Base-by-base conservation (phyloP, 495 filamentous ascomycete genomes). In the Chaetomium cochliodes region DNA sequence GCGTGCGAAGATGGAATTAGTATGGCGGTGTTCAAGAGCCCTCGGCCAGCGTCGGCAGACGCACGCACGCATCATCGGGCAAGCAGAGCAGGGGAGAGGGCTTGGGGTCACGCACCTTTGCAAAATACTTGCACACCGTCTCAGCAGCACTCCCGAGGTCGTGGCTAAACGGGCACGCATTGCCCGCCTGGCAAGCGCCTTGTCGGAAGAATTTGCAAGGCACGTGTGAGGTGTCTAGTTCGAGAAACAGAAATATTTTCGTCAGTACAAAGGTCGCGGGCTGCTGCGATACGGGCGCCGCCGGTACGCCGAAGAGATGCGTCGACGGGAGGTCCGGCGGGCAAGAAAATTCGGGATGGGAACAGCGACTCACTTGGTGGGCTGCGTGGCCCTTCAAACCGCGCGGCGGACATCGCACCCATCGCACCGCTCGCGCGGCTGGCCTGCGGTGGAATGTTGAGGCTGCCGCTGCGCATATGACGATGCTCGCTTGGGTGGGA, bases 141-240 rank as follows among this genome's bases (percentile, higher is more conserved):
- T 96, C 92, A 33, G 87, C 83, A 25, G 91, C 82, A 23, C 87
- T 78, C 74, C 93, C 88, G 64, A 90, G 85, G 52, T 92, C 93
- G 79, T 98, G 94, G 65, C 92, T 89, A 79, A 98, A 98, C 46
- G 94, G 94, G 79, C 94, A 98, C 52, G 92, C 91, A 73, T 89
- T 89, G 67, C 94, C 94, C 54, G 94, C 94, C 84, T 97, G 93
- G 78, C 94, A 98, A 71, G 90, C 88, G 72, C 94, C 94, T 78
- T 96, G 90, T 53, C 92, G 87, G 79, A 92, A 98, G 87, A 98
- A 98, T 81, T 98, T 98, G 89, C 94, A 98, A 20, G 94, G 94
- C 46, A 98, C 94, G 80, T 98, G 94, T 57, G 92, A 92, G 18
- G 96, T 96, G 74, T 97, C 94, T 98, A 73, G 58, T 51, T 20